A percentile compares a stretch with the other conserved stretches of the same genome.
Conservation (phyloP, 306 rosid genomes). For the Glycyrrhiza uralensis region DNA sequence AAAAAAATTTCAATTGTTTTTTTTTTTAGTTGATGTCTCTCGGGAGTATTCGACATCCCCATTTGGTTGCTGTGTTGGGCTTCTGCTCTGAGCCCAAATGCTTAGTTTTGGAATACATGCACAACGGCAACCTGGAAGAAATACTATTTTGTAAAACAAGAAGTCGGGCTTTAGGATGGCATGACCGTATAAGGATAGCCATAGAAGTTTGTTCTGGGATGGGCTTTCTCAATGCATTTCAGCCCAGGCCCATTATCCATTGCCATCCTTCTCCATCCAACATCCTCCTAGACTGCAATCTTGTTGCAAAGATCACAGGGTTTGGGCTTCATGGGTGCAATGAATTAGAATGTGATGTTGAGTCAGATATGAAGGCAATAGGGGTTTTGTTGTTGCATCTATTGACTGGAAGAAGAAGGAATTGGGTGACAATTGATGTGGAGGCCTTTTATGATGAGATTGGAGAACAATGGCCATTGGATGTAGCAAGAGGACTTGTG, state of each 20-base stretch:
- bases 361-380: constrained; percentile 44
- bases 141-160: constrained; percentile 38
- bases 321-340: constrained; percentile 32
- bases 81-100: constrained; percentile 57
- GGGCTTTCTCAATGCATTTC: constrained; percentile 41
- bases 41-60: constrained; percentile 60
- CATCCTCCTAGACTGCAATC: constrained; percentile 58
- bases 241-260: constrained; percentile 47
- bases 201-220: constrained; percentile 58
- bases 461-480: constrained; percentile 69
- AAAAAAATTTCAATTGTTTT: no score
- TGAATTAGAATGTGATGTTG: constrained; percentile 2
- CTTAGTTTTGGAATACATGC: constrained; percentile 68
- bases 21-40: constrained; percentile 68
- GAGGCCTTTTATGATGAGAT: constrained; percentile 31
- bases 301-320: constrained; percentile 51
- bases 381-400: constrained; percentile 51
- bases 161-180: constrained; percentile 47
- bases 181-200: constrained; percentile 47
- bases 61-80: constrained; percentile 64
- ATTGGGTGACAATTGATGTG: constrained; percentile 34
- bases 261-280: constrained; percentile 46
- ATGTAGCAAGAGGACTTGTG: constrained; percentile 40
- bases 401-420: constrained; percentile 45
- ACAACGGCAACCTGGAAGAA: constrained; percentile 58